These are phyloP conservation scores for Hymenoscyphus albidus DNA, from an alignment of 2,329 filamentous ascomycete genomes.

Conservation along the genomic window DNA sequence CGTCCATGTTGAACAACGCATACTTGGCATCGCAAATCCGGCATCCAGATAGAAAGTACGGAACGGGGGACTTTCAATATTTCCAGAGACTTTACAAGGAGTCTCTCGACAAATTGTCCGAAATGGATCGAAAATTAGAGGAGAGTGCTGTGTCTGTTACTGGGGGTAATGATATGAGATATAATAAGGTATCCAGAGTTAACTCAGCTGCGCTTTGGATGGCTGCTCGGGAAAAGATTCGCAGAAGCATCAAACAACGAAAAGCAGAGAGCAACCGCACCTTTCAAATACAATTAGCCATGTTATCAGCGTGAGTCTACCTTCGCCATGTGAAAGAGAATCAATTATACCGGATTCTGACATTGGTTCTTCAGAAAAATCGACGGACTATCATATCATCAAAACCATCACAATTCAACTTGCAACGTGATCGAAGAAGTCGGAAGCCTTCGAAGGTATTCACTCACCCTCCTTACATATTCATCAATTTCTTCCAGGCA, in stretches of 20 bases:
- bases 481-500: neutral
- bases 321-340: neutral
- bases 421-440: slow-evolving; percentile 14
- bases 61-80: slow-evolving; percentile 24
- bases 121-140: slow-evolving; percentile 20
- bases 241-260: slow-evolving; percentile 22
- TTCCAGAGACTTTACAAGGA: slow-evolving; percentile 21
- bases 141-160: slow-evolving; percentile 14
- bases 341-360: neutral
- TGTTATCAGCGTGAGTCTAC: slow-evolving; percentile 24
- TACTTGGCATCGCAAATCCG: slow-evolving; percentile 22
- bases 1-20: slow-evolving; percentile 25
- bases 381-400: slow-evolving; percentile 26
- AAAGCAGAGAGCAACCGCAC: slow-evolving; percentile 23
- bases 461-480: neutral
- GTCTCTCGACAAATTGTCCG: slow-evolving; percentile 19
- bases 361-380: slow-evolving; percentile 19
- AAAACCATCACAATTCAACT: slow-evolving; percentile 22
- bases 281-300: slow-evolving; percentile 25
- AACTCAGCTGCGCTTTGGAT: slow-evolving; percentile 24
- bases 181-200: slow-evolving; percentile 23
- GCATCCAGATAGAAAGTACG: slow-evolving; percentile 20
- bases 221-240: slow-evolving; percentile 20
- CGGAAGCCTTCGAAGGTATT: slow-evolving; percentile 11
- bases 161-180: slow-evolving; percentile 16